These are phyloP conservation scores for Chaetomium olivaceum DNA, from an alignment of 2,329 filamentous ascomycete genomes.

Conservation along the genomic window DNA sequence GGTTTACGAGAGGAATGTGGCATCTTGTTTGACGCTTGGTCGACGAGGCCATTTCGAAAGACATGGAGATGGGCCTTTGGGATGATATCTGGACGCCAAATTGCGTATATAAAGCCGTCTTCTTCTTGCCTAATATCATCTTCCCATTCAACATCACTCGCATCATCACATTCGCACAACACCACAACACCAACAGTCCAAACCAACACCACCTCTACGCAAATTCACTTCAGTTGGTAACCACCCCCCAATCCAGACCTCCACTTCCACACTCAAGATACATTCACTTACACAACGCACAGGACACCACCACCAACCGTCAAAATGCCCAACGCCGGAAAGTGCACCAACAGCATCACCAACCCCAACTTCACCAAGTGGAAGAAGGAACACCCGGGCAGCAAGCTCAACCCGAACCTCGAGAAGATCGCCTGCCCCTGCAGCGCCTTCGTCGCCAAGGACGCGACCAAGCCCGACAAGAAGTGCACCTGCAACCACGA, in stretches of 20 bases:
- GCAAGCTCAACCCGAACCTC: not conserved
- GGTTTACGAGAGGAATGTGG: not conserved
- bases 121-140: not conserved
- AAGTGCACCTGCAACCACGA: constrained; percentile 3
- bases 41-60: not conserved
- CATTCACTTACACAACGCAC: not conserved
- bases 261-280: no score
- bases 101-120: not conserved
- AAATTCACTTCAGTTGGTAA: not conserved
- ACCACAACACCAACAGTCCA: not conserved
- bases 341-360: not conserved
- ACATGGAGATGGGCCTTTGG: not conserved
- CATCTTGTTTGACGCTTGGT: not conserved
- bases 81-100: not conserved
- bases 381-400: not conserved
- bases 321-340: not conserved
- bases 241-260: not conserved
- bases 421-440: not conserved
- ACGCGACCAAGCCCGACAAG: not conserved
- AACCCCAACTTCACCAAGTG: not conserved
- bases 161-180: not conserved
- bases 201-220: not conserved
- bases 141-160: not conserved
- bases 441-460: not conserved
- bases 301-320: not conserved